Evolutionary conservation across 352 stramenopile genomes (phyloP).

Genomic region (Globisporangium spiculum): DNA sequence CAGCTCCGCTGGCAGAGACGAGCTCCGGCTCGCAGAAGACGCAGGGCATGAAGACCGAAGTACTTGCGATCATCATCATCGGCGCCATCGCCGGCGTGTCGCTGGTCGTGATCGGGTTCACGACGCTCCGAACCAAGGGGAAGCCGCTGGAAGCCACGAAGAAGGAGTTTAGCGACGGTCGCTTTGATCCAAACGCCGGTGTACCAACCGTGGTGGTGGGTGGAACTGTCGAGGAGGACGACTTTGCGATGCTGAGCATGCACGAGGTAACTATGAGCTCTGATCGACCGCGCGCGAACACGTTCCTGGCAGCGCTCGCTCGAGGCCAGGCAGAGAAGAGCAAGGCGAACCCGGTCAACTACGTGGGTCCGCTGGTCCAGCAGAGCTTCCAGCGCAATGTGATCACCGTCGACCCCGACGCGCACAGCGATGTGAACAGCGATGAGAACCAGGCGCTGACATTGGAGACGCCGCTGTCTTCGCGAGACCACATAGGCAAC

Average conservation of each 20-base stretch:
- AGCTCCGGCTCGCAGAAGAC: constrained; percentile 7
- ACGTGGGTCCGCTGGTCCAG: constrained; percentile 44
- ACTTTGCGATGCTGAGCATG: constrained; percentile 82
- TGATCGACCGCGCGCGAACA: constrained; percentile 30
- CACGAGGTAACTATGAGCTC: constrained; percentile 59
- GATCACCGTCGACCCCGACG: constrained; percentile 22
- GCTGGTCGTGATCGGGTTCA: constrained; percentile 60
- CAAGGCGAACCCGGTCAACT: constrained; percentile 37
- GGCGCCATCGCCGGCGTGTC: constrained; percentile 64
- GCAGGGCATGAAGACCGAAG: constrained; percentile 52
- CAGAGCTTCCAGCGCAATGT: constrained; percentile 46
- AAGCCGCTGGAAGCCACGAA: constrained; percentile 17
- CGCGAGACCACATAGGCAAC: constrained; percentile 22
- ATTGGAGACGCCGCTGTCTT: constrained; percentile 23
- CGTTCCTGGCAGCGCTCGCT: constrained; percentile 45
- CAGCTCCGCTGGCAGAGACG: constrained; percentile 21
- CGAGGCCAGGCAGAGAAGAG: constrained; percentile 25
- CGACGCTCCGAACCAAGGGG: constrained; percentile 49
- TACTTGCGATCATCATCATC: constrained; percentile 68
- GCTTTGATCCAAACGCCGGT: constrained; percentile 20
- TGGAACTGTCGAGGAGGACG: constrained; percentile 46
- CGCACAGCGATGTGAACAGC: constrained; percentile 20
- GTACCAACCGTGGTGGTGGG: constrained; percentile 22
- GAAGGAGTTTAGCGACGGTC: constrained; percentile 11
- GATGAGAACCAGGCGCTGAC: constrained; percentile 19